phyloP scores from a whole-genome alignment of 805 yeast genomes.

The Zygotorulaspora sp. region DNA sequence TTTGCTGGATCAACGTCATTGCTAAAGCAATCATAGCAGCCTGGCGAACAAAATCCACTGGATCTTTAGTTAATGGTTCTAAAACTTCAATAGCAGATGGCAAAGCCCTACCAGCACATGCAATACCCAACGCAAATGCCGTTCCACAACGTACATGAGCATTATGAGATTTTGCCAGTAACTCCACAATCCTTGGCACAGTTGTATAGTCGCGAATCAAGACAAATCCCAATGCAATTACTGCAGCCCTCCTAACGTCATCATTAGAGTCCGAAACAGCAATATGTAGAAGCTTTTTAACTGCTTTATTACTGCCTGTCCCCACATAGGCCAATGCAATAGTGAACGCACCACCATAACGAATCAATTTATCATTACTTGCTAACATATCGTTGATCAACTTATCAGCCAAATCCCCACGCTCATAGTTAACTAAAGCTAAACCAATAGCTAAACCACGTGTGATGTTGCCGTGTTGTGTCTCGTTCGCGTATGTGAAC shows the following conservation, averaged over 20 bases:
- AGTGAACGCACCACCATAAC: constrained; percentile 95
- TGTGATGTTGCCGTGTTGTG: constrained; percentile 91
- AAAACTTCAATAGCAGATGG: constrained; percentile 86
- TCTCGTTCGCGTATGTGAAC: constrained; percentile 87
- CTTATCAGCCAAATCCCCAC: constrained; percentile 73
- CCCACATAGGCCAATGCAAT: constrained; percentile 96
- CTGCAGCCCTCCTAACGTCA: constrained; percentile 95
- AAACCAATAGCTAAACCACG: constrained; percentile 90
- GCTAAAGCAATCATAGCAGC: constrained; percentile 92
- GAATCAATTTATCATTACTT: constrained; percentile 76
- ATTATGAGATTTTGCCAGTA: constrained; percentile 89
- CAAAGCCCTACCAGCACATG: constrained; percentile 92
- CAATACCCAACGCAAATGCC: constrained; percentile 92
- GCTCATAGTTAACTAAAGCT: constrained; percentile 80
- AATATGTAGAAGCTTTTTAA: constrained; percentile 77
- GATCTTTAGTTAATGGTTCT: constrained; percentile 87
- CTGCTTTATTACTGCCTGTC: constrained; percentile 85
- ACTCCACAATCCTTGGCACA: constrained; percentile 91
- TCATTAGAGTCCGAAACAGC: constrained; percentile 97
- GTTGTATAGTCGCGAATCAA: constrained; percentile 86
- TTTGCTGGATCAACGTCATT: constrained; percentile 85
- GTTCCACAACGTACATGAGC: constrained; percentile 99
- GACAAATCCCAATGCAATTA: constrained; percentile 84
- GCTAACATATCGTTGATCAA: constrained; percentile 60
- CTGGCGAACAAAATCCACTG: constrained; percentile 96